Evolutionary conservation across 1,284 basidiomycete genomes (phyloP).

Genomic region (Pterula multifida): DNA sequence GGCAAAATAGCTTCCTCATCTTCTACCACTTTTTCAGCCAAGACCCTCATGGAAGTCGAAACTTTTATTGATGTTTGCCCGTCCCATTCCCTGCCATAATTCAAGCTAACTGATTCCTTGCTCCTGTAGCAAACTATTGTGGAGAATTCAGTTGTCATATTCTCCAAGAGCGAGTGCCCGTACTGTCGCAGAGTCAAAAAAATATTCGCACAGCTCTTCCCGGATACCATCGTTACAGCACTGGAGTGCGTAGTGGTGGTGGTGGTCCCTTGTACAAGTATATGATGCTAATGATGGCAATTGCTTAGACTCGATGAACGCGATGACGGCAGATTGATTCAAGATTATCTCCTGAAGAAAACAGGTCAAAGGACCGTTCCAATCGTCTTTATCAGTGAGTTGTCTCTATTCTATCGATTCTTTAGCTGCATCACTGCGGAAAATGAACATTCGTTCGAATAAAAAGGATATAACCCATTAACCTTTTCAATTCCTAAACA

Average conservation of each 20-base stretch:
- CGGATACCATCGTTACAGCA: slow-evolving; percentile 34
- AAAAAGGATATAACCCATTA: too few species aligned
- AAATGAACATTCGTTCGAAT: too few species aligned
- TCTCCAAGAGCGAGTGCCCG: slow-evolving; percentile 59
- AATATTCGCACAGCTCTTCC: slow-evolving; percentile 38
- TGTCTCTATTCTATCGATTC: neutral
- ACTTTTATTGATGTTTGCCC: slow-evolving; percentile 28
- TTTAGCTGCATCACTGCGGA: too few species aligned
- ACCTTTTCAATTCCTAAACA: neutral
- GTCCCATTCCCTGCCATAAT: neutral
- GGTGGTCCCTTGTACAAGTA: neutral
- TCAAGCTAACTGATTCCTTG: slow-evolving; percentile 1
- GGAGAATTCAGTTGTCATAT: slow-evolving; percentile 51
- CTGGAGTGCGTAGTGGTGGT: slow-evolving; percentile 52
- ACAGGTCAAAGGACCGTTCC: slow-evolving; percentile 55
- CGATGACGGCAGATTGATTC: slow-evolving; percentile 46
- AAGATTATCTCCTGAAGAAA: slow-evolving; percentile 45
- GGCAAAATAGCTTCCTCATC: neutral
- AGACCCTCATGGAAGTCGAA: slow-evolving; percentile 21
- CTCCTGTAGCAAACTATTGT: slow-evolving; percentile 26
- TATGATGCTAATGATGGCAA: neutral
- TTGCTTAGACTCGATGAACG: slow-evolving; percentile 24
- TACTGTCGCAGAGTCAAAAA: slow-evolving; percentile 49
- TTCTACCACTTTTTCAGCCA: neutral
- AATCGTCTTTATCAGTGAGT: slow-evolving; percentile 58